Evolutionary conservation across 495 filamentous ascomycete species (phyloP).

Genomic region (Cercophora sp.): DNA sequence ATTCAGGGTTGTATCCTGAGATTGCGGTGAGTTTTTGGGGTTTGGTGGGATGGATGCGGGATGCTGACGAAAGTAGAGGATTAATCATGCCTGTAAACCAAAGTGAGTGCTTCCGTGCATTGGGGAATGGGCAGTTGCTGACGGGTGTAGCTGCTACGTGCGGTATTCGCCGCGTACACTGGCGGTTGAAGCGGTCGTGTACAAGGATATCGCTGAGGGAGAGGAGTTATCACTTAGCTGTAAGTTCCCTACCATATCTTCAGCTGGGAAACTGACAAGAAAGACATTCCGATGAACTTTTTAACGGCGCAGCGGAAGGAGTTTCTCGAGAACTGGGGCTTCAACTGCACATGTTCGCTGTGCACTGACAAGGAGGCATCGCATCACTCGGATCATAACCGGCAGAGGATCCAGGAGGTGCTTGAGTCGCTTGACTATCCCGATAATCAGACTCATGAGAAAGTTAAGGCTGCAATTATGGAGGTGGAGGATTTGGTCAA

Average conservation of each 20-base stretch:
- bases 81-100: conserved; percentile 33
- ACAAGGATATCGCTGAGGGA: conserved; percentile 25
- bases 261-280: no score
- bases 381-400: conserved; percentile 17
- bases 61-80: no score
- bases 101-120: conserved; percentile 31
- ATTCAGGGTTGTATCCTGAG: conserved; percentile 30
- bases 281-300: no score
- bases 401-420: conserved; percentile 21
- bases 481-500: conserved; percentile 21
- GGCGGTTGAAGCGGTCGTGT: conserved; percentile 28
- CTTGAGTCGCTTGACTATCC: conserved; percentile 21
- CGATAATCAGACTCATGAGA: conserved; percentile 12
- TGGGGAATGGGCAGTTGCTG: no score
- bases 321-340: conserved; percentile 31
- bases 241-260: no score
- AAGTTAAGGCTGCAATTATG: conserved; percentile 9
- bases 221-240: conserved; percentile 32
- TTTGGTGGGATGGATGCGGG: no score
- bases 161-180: conserved; percentile 28
- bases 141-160: conserved; percentile 2
- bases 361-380: conserved; percentile 12
- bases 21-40: conserved; percentile 31
- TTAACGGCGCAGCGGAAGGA: no score
- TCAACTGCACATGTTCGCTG: conserved; percentile 30